Evolutionary conservation across 2,329 filamentous ascomycete genomes (phyloP).

Genomic region (Aureobasidium subglaciale): DNA sequence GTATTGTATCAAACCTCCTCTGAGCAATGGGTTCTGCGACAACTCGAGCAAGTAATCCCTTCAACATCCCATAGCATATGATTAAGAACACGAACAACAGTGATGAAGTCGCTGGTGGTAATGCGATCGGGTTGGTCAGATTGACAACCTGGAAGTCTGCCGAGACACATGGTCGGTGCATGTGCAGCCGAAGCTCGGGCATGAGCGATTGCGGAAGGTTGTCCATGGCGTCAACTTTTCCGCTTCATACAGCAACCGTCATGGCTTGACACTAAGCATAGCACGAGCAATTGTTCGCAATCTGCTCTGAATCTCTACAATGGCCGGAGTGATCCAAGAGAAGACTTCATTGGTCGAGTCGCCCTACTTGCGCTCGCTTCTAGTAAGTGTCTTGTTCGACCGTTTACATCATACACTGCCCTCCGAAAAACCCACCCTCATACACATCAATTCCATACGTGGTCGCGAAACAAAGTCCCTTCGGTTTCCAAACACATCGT

Average conservation of each 20-base stretch:
- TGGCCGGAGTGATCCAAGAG: constrained; percentile 1
- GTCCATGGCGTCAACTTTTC: constrained; percentile 12
- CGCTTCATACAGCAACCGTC: constrained; percentile 5
- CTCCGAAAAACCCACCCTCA: no score
- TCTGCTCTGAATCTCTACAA: not conserved
- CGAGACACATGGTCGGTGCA: not conserved
- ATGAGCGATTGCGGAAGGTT: constrained; percentile 1
- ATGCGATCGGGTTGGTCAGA: not conserved
- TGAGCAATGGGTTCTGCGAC: not conserved
- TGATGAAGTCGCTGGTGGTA: not conserved
- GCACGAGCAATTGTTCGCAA: constrained; percentile 10
- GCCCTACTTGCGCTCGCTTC: constrained; percentile 41
- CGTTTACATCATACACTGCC: not conserved
- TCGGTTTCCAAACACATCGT: not conserved
- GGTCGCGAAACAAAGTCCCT: no score
- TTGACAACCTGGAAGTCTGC: not conserved
- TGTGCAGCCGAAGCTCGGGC: not conserved
- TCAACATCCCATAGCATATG: constrained; percentile 3
- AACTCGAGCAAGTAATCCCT: not conserved
- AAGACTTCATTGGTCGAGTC: constrained; percentile 31
- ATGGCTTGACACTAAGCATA: constrained; percentile 11
- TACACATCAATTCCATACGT: no score
- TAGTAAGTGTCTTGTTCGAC: constrained; percentile 29
- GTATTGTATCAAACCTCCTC: not conserved
- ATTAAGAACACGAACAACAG: no score